These are phyloP conservation scores for Scenedesmus sp. DNA, from an alignment of 163 green algal genomes.

Conservation along the genomic window DNA sequence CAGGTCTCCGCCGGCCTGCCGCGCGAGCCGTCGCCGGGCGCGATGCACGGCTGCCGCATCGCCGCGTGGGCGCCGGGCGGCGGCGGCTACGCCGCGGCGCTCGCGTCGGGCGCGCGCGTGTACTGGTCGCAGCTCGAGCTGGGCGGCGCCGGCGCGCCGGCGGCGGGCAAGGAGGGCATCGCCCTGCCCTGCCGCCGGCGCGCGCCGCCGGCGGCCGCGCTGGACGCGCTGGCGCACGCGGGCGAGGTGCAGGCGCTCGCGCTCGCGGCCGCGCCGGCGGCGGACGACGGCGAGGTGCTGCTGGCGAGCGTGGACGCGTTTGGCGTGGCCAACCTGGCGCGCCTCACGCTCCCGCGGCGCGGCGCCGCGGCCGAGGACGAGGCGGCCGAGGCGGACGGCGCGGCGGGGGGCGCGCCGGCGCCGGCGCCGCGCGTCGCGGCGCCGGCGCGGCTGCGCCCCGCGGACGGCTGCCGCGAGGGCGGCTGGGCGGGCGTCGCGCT, in stretches of 20 bases:
- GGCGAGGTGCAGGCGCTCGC: constrained; percentile 37
- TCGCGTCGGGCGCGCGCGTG: constrained; percentile 16
- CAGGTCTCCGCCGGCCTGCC: constrained; percentile 9
- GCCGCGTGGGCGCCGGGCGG: constrained; percentile 18
- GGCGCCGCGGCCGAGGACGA: not conserved
- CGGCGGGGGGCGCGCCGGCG: not conserved
- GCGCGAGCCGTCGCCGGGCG: constrained; percentile 29
- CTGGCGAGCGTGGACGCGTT: constrained; percentile 29
- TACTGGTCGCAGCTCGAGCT: constrained; percentile 29
- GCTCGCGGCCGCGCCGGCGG: not conserved
- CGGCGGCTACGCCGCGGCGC: not conserved
- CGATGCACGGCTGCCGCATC: constrained; percentile 44
- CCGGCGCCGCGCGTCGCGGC: not conserved
- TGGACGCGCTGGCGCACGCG: constrained; percentile 7
- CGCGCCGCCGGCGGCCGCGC: not conserved
- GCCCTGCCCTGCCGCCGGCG: constrained; percentile 5
- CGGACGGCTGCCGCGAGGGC: constrained; percentile 3
- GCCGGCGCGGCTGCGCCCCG: not conserved
- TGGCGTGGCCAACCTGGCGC: constrained; percentile 1
- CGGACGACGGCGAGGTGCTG: constrained; percentile 23
- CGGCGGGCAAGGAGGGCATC: constrained; percentile 36
- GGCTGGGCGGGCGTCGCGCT: constrained; percentile 21
- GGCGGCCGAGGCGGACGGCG: too few species aligned
- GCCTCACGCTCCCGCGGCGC: not conserved
- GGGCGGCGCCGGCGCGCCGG: not conserved